Evolutionary conservation across 2,329 filamentous ascomycete species (phyloP).

Genomic region (Malbranchea cinnamomea): DNA sequence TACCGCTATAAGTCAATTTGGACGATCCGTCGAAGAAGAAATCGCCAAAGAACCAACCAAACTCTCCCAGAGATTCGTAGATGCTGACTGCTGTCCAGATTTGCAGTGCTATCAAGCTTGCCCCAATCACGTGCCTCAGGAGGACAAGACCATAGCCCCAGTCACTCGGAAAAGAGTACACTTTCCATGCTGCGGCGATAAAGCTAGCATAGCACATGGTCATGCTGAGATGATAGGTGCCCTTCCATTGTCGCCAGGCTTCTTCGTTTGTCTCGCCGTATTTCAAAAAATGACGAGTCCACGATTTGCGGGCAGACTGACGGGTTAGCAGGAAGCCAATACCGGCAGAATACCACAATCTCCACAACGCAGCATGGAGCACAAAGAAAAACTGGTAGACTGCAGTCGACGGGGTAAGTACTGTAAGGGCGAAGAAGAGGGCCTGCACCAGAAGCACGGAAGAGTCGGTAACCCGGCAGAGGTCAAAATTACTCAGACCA

Average conservation of each 20-base stretch:
- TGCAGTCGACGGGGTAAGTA: slow-evolving; percentile 62
- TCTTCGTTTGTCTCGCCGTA: slow-evolving; percentile 81
- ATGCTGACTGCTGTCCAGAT: slow-evolving; percentile 87
- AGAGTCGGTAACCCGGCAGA: slow-evolving; percentile 75
- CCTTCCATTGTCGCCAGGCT: slow-evolving; percentile 97
- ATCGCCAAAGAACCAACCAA: slow-evolving; percentile 98
- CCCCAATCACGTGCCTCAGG: slow-evolving; percentile 74
- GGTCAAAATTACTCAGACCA: slow-evolving; percentile 68
- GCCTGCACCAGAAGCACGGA: slow-evolving; percentile 61
- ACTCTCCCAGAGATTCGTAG: slow-evolving; percentile 90
- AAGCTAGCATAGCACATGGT: slow-evolving; percentile 81
- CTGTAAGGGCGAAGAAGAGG: slow-evolving; percentile 59
- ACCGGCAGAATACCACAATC: slow-evolving; percentile 81
- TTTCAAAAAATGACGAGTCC: slow-evolving; percentile 96
- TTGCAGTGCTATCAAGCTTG: slow-evolving; percentile 68
- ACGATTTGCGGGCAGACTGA: slow-evolving; percentile 82
- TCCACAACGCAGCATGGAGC: slow-evolving; percentile 64
- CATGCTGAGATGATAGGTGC: slow-evolving; percentile 84
- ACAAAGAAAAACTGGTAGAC: slow-evolving; percentile 68
- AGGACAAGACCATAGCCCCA: slow-evolving; percentile 78
- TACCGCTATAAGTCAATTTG: slow-evolving; percentile 88
- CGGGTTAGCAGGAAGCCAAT: slow-evolving; percentile 70
- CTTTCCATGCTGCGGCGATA: slow-evolving; percentile 85
- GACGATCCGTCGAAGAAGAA: slow-evolving; percentile 89
- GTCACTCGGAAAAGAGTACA: slow-evolving; percentile 75